Base-by-base conservation (phyloP, 1,284 basidiomycete species). In the Dichomitus squalens region DNA sequence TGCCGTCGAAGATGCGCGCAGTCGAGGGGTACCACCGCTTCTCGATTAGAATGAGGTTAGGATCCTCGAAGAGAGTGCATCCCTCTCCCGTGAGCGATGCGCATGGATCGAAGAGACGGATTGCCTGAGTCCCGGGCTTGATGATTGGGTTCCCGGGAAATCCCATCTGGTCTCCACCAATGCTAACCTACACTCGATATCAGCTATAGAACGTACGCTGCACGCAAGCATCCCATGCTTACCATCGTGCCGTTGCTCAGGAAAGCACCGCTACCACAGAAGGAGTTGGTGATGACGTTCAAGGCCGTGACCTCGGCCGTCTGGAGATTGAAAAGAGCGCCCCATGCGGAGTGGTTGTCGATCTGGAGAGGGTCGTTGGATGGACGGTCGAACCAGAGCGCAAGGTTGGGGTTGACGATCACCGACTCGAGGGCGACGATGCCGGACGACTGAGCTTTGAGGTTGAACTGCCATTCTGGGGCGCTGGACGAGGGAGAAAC, bases 221-320 rank as follows among this genome's bases (percentile, higher is more conserved):
- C 5, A 8, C 14, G 14, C 18, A 1, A n/a, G 23, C 23, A 9
- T 16, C 7, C 25, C 2, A 12, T 3, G 16, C 66, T 53, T 53
- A 78, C 76, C 76, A 78, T 76, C 4, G 77, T 77, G 2, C 78
- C 78, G 51, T 83, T 82, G 41, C 76, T 76, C 41, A 83, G 68
- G 61, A 80, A 23, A 8, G 50, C 55, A 21, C 55, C 55, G 6
- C 75, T 76, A 0, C 79, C 55, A n/a, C 55, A 57, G 23, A 52
- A 52, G n/a, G 55, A 52, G 38, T 57, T 57, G 1, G 55, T 57
- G 31, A 57, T 38, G n/a, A 57, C 50, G 21, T 57, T 33, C n/a
- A 57, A 44, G 3, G 55, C 49, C 1, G 50, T 33, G 46, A 57
- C 55, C n/a, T 39, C 47, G 31, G 29, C 41, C 11, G 75, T 73